phyloP scores from a whole-genome alignment of 225 moss, liverwort and hornwort species.

The Thuidium tamariscinum region DNA sequence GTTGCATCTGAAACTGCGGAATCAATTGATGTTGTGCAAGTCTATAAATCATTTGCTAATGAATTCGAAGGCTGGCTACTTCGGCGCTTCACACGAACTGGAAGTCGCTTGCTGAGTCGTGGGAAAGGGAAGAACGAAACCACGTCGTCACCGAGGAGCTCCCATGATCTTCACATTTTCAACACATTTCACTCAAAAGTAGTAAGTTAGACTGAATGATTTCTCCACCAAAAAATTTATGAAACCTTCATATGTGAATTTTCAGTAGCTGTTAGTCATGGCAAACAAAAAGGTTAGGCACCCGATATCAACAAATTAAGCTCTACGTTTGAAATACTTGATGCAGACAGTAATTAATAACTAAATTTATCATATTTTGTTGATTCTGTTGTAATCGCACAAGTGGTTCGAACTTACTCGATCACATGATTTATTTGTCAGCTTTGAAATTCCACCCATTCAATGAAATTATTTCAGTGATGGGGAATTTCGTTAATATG shows the following conservation, averaged over 20 bases:
- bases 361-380: neutral
- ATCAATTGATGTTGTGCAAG: neutral
- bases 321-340: neutral
- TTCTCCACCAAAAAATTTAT: neutral
- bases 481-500: no score
- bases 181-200: neutral
- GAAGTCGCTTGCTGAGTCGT: constrained; percentile 37
- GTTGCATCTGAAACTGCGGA: neutral
- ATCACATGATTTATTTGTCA: neutral
- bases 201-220: neutral
- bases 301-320: neutral
- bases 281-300: neutral
- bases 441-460: neutral
- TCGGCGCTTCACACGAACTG: constrained; percentile 23
- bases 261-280: neutral
- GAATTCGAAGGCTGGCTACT: neutral
- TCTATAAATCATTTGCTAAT: no score
- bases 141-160: constrained; percentile 25
- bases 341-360: neutral
- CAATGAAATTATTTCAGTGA: no score
- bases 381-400: neutral
- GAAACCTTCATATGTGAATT: neutral
- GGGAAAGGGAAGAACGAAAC: constrained; percentile 40
- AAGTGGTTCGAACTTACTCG: no score
- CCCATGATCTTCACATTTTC: constrained; percentile 28